Conservation (phyloP, 768 basidiomycete species). For the Clitopilus hobsonii region DNA sequence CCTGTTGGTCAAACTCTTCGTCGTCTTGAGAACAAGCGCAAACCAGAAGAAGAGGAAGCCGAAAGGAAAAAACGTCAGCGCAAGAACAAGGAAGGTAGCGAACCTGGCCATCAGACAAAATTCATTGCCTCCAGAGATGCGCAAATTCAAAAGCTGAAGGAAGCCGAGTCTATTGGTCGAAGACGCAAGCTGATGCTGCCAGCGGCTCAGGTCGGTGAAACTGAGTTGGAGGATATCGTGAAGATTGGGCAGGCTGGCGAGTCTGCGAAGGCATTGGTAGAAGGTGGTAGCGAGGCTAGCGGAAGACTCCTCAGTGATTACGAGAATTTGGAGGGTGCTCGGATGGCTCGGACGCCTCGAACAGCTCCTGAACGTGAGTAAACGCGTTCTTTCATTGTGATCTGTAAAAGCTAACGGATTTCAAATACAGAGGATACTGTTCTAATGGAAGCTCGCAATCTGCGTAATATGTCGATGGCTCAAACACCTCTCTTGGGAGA, state of each 20-base stretch:
- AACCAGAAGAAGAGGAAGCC: conserved; percentile 89
- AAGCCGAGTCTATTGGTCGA: conserved; percentile 92
- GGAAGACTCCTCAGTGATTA: conserved; percentile 89
- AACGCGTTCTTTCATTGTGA: background rate
- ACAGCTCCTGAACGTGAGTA: conserved; percentile 89
- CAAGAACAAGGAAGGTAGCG: conserved; percentile 66
- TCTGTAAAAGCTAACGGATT: conserved; percentile 3
- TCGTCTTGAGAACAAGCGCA: conserved; percentile 93
- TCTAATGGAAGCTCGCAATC: conserved; percentile 90
- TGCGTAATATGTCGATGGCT: conserved; percentile 87
- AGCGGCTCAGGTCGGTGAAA: conserved; percentile 87
- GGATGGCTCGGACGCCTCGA: conserved; percentile 90
- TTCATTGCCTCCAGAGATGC: conserved; percentile 97
- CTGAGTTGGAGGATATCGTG: conserved; percentile 95
- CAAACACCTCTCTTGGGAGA: conserved; percentile 96
- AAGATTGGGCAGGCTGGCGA: conserved; percentile 95
- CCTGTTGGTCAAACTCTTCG: conserved; percentile 89
- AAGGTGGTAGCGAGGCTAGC: conserved; percentile 78
- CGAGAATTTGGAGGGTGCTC: conserved; percentile 81
- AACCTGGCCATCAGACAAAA: conserved; percentile 73
- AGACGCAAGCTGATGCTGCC: conserved; percentile 83
- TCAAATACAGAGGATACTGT: conserved; percentile 83
- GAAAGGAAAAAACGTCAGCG: conserved; percentile 89
- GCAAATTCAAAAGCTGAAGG: conserved; percentile 96
- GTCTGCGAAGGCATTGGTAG: conserved; percentile 80